Conservation (phyloP, 2,329 filamentous ascomycete genomes). For the Xylariaceae sp. region DNA sequence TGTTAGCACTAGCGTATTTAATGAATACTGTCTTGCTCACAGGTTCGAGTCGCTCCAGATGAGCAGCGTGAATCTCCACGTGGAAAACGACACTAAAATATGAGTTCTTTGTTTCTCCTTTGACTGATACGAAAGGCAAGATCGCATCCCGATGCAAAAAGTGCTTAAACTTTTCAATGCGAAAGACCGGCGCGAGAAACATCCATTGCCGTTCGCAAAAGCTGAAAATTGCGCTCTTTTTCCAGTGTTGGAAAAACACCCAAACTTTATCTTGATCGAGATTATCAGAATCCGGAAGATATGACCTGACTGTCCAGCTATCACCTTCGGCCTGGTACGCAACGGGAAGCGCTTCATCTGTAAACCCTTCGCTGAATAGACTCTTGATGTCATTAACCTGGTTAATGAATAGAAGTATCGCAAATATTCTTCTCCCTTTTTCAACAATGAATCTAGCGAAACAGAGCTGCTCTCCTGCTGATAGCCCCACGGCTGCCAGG, state of each 20-base stretch:
- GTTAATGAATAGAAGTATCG: conserved; percentile 4
- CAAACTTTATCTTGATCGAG: background rate
- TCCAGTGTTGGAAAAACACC: conserved; percentile 1
- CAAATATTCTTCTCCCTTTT: background rate
- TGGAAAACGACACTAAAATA: conserved; percentile 3
- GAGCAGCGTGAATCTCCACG: background rate
- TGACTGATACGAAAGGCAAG: background rate
- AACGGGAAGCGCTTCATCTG: background rate
- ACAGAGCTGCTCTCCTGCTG: background rate
- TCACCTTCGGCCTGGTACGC: background rate
- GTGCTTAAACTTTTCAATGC: background rate
- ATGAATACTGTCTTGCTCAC: background rate
- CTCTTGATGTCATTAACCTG: background rate
- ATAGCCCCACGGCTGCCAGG: background rate
- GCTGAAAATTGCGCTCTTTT: conserved; percentile 3
- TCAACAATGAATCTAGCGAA: background rate
- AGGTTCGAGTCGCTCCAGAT: background rate
- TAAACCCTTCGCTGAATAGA: conserved; percentile 2
- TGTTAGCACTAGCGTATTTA: background rate
- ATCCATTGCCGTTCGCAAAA: conserved; percentile 7
- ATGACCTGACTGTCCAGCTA: conserved; percentile 2
- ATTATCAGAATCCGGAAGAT: background rate
- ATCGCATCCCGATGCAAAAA: conserved; percentile 1
- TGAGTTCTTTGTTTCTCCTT: background rate
- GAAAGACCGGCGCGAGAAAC: background rate